phyloP scores from a whole-genome alignment of 129 eudicot species.

The Tagetes erecta region DNA sequence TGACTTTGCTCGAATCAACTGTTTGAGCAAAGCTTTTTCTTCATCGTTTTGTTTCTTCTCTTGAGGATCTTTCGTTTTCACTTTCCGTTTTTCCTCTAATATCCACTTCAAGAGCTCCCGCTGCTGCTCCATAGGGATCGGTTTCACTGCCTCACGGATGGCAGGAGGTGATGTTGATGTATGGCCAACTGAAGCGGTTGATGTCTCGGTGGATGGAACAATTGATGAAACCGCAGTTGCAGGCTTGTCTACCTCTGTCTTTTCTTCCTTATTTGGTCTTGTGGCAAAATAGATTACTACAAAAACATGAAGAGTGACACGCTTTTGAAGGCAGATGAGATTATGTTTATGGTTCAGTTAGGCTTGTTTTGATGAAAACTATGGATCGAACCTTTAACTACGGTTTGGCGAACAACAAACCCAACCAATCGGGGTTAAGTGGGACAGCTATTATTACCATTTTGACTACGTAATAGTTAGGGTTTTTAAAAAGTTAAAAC shows the following conservation, averaged over 20 bases:
- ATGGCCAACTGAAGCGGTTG: constrained; percentile 37
- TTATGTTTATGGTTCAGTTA: neutral
- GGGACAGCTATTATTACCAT: neutral
- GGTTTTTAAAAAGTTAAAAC: no score
- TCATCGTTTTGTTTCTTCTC: constrained; percentile 83
- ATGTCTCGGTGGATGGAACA: constrained; percentile 31
- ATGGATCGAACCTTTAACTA: neutral
- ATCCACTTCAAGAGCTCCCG: constrained; percentile 94
- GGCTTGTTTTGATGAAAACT: neutral
- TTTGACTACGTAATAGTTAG: neutral
- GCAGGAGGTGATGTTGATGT: constrained; percentile 28
- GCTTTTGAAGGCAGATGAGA: neutral
- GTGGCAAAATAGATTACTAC: constrained; percentile 71
- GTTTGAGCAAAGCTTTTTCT: constrained; percentile 86
- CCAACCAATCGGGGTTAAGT: neutral
- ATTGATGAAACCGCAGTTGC: constrained; percentile 26
- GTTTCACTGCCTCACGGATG: constrained; percentile 38
- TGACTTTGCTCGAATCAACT: constrained; percentile 79
- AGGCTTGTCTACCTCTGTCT: constrained; percentile 37
- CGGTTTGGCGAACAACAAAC: neutral
- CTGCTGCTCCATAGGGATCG: constrained; percentile 73
- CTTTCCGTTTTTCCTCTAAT: constrained; percentile 89
- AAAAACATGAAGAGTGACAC: neutral
- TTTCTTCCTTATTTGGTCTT: constrained; percentile 57
- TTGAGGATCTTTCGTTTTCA: constrained; percentile 67